Base-by-base conservation (phyloP, 306 rosid species). In the Cotoneaster glaucophyllus region DNA sequence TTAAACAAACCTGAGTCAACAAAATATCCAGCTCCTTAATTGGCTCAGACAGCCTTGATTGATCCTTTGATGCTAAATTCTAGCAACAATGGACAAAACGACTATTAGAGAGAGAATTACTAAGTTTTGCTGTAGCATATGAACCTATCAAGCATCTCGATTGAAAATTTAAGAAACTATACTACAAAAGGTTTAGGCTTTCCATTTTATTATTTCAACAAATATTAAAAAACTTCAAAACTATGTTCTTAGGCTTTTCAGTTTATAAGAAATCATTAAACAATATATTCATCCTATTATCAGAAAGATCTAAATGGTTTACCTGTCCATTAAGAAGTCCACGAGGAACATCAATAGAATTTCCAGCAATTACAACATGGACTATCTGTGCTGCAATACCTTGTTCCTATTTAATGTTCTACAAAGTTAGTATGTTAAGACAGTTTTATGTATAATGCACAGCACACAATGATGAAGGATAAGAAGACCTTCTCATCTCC, bases 281-380 rank as follows among this genome's bases (percentile, higher is more conserved):
- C 57, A 72, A 24, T 18, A 11, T 61, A 41, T 59, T 73, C 19
- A 39, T 50, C 12, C 44, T 43, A 18, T 26, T 18, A 44, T 28
- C 31, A 44, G 59, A 62, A 75, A 57, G 29, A 37, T 50, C 34
- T 4, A 80, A 71, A 64, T 67, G 69, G 15, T 66, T 77, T 88
- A 90, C 98, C 98, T 95, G 98, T 67, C 96, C 97, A 70, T 89
- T 92, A 71, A 90, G 82, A 86, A 89, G 83, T 70, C 81, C 95
- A 25, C 70, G 82, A 77, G 90, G 82, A 75, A 92, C 87, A 83
- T 92, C 92, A 77, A 95, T 83, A 59, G 96, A 95, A 87, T 92
- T 90, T 74, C 98, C 98, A 75, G 96, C 93, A 43, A 95, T 81
- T 70, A 95, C 90, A 72, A 95, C 85, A 24, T 77, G 97, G 72